These are phyloP conservation scores for Galerina marginata DNA, from an alignment of 768 basidiomycete species.

Conservation along the genomic window DNA sequence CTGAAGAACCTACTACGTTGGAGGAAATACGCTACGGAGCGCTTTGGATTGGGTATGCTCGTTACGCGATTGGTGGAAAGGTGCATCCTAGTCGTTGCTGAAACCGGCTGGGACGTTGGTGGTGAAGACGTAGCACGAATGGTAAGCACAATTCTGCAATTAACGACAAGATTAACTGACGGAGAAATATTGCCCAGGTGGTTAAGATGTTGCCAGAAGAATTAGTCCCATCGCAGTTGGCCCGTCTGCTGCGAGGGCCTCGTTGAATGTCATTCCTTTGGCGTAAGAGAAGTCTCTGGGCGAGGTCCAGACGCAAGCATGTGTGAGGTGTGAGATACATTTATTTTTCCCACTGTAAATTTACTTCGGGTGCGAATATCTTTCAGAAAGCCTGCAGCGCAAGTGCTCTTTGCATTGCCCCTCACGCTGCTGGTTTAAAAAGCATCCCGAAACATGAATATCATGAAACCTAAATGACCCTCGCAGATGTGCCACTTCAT, in stretches of 20 bases:
- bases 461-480: conserved; percentile 65
- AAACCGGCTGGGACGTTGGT: conserved; percentile 87
- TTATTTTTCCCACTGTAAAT: conserved; percentile 6
- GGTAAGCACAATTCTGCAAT: conserved; percentile 44
- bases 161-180: conserved; percentile 18
- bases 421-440: conserved; percentile 44
- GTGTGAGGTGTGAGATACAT: conserved; percentile 7
- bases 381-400: conserved; percentile 41
- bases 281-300: too few relatives aligned
- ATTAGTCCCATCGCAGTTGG: conserved; percentile 31
- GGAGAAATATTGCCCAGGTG: conserved; percentile 31
- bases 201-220: conserved; percentile 41
- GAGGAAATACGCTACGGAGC: conserved; percentile 73
- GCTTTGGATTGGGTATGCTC: conserved; percentile 59
- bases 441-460: conserved; percentile 47
- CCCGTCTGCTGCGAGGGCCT: conserved; percentile 19
- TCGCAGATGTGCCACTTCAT: conserved; percentile 30
- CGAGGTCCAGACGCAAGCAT: not conserved
- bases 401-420: conserved; percentile 22
- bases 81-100: conserved; percentile 68
- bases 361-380: conserved; percentile 15
- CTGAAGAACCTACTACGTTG: conserved; percentile 75
- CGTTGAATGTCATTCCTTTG: conserved; percentile 2
- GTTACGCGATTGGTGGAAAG: conserved; percentile 61
- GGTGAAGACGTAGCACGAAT: conserved; percentile 67